Evolutionary conservation across 2,329 filamentous ascomycete genomes (phyloP).

Genomic region (Penicillium sp.): DNA sequence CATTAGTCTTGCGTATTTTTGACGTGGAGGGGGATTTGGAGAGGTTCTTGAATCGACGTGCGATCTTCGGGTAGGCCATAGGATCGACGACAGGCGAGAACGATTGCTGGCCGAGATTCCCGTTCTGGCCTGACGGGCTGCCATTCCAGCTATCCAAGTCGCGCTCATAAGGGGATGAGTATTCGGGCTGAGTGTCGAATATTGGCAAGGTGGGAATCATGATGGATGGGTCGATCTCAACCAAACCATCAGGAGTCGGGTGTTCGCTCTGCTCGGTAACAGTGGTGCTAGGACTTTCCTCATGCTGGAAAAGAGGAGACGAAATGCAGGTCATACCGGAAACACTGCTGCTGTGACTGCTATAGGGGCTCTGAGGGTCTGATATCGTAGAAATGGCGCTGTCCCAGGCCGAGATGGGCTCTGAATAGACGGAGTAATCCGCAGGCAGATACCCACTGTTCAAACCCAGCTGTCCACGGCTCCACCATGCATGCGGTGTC

Average conservation of each 20-base stretch:
- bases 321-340: constrained; percentile 17
- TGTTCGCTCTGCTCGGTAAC: constrained; percentile 12
- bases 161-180: constrained; percentile 7
- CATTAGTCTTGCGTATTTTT: constrained; percentile 12
- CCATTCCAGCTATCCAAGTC: constrained; percentile 11
- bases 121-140: constrained; percentile 15
- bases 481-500: constrained; percentile 11
- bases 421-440: constrained; percentile 5
- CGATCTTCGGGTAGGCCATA: not conserved
- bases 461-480: not conserved
- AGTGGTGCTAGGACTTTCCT: constrained; percentile 14
- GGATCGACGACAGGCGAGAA: constrained; percentile 5
- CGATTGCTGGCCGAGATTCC: constrained; percentile 13
- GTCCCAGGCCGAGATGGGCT: constrained; percentile 20
- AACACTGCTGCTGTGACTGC: constrained; percentile 15
- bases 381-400: constrained; percentile 23
- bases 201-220: constrained; percentile 3
- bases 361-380: constrained; percentile 25
- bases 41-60: constrained; percentile 7
- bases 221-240: constrained; percentile 11
- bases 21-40: constrained; percentile 3
- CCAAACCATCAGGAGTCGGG: constrained; percentile 14
- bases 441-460: constrained; percentile 6
- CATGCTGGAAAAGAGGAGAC: constrained; percentile 18
- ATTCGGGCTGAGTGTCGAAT: constrained; percentile 8